Evolutionary conservation across 352 stramenopile genomes (phyloP), one percentile per base, ranked within the genome.

Genomic region (Pythium insidiosum): DNA sequence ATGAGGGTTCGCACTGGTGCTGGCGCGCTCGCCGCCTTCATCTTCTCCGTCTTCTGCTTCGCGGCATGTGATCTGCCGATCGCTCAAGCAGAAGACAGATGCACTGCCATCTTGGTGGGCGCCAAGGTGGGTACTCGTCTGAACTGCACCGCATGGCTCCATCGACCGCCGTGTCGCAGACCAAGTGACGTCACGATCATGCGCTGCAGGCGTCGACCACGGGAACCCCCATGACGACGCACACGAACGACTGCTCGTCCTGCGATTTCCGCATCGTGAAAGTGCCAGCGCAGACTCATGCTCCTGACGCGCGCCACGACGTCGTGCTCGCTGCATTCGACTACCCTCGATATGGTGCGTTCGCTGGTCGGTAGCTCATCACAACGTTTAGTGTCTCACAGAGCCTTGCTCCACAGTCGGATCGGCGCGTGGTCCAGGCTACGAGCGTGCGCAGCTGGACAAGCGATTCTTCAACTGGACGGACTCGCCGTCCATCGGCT

Each of bases 221-320:
- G 13, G 60, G 60, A 2, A 56, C 77, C 13, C 71, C 80, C 23
- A 90, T 92, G 72, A 87, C 76, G 30, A 89, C 80, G 15, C 80
- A 92, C 56, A 84, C 80, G 33, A 87, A 80, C 51, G 80, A 92
- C 56, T 90, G 80, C 50, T 87, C 65, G 45, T 84, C 62, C 20
- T 89, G 80, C 46, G 80, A 92, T 56, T 92, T 89, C 47, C 80
- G 80, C 29, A 68, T 90, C 51, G 73, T 56, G 47, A 92, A 90
- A 30, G 74, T 92, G 35, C 80, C 80, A 4, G 61, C 65, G 20
- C 60, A 78, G 44, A 72, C 42, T 23, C 63, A 88, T 45, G 50
- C 66, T 4, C 26, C 48, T 1, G 71, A 50, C 24, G 60, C 64
- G 0, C 33, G 53, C 38, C 80, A 85, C 57, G 58, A 84, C 18